These are phyloP conservation scores for Neonectria faginata DNA, from an alignment of 2,329 filamentous ascomycete genomes.

Conservation along the genomic window DNA sequence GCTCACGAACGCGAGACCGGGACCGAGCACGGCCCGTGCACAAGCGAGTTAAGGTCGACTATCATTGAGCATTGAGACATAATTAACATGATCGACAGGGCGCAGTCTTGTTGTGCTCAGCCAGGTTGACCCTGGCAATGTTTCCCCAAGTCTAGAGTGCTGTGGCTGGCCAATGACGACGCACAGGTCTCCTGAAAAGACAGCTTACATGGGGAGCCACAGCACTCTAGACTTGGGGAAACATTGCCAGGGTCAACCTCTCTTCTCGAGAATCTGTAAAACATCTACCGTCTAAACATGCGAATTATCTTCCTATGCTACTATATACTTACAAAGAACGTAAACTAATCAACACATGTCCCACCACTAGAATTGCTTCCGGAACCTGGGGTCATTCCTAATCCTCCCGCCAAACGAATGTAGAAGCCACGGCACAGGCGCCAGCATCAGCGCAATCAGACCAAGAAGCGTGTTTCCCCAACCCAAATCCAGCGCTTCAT, in stretches of 20 bases:
- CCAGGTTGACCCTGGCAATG: no score
- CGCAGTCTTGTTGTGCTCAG: no score
- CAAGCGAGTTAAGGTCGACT: background rate
- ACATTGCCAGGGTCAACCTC: no score
- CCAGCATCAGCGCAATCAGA: conserved; percentile 50
- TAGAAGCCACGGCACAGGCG: conserved; percentile 48
- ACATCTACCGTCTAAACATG: background rate
- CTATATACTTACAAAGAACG: background rate
- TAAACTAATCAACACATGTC: background rate
- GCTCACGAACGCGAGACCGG: conserved; percentile 15
- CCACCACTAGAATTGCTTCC: conserved; percentile 7
- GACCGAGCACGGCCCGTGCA: conserved; percentile 9
- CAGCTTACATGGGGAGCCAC: no score
- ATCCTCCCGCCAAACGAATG: conserved; percentile 14
- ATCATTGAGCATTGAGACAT: no score
- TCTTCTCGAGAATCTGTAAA: background rate
- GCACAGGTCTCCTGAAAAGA: no score
- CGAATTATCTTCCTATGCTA: background rate
- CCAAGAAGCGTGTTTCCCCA: conserved; percentile 58
- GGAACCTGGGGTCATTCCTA: conserved; percentile 11
- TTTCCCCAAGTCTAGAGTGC: no score
- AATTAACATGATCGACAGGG: no score
- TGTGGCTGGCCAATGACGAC: no score
- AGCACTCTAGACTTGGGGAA: no score
- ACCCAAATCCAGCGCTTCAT: conserved; percentile 52